Percentiles rank a stretch among this genome's conserved stretches.
Evolutionary conservation across 768 basidiomycete species (phyloP).

Genomic region (Punctularia strigosozonata): DNA sequence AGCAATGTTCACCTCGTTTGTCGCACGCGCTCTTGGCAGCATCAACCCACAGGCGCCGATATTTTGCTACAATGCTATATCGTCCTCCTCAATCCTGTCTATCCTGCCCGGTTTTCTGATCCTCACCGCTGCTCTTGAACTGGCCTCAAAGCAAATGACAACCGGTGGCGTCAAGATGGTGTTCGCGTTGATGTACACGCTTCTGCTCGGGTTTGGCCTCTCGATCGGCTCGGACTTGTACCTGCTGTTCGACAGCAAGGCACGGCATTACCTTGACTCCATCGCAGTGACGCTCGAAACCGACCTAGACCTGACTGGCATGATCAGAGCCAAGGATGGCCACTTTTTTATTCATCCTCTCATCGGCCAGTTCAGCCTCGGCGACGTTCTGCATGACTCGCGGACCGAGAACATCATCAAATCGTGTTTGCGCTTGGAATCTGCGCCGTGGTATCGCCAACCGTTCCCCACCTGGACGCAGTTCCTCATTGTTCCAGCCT

Average conservation of each 20-base stretch:
- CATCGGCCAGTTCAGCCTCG: constrained; percentile 54
- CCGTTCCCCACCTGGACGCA: constrained; percentile 67
- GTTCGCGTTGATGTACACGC: constrained; percentile 70
- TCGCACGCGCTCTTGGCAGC: constrained; percentile 70
- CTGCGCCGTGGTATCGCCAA: constrained; percentile 67
- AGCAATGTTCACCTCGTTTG: constrained; percentile 69
- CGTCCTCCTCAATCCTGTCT: constrained; percentile 74
- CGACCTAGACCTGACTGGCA: constrained; percentile 43
- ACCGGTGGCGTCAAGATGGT: constrained; percentile 79
- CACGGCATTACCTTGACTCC: constrained; percentile 39
- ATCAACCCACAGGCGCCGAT: constrained; percentile 57
- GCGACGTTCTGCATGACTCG: too few relatives aligned
- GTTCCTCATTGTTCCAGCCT: constrained; percentile 62
- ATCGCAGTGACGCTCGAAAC: constrained; percentile 39
- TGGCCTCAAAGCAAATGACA: constrained; percentile 74
- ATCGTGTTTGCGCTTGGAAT: constrained; percentile 53
- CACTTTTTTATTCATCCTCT: constrained; percentile 51
- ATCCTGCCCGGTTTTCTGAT: constrained; percentile 85
- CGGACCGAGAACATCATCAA: constrained; percentile 39
- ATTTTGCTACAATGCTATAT: constrained; percentile 87
- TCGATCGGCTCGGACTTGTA: constrained; percentile 76
- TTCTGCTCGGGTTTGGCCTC: constrained; percentile 73
- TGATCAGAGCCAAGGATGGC: too few relatives aligned
- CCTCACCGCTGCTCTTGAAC: constrained; percentile 66
- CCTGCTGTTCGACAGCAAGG: constrained; percentile 48